phyloP scores from a whole-genome alignment of 176 grass and related monocot species.

The maize (Zea mays) region Zm-B73-REFERENCE-NAM-5.0 NC_050096.1:1492001-1492500 shows the following conservation, averaged over 20 bases:
- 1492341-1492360: constrained; percentile 67
- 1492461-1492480: constrained; percentile 63
- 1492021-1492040: constrained; percentile 87
- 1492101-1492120: constrained; percentile 91
- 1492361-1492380: constrained; percentile 51
- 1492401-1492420: constrained; percentile 53
- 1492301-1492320: constrained; percentile 69
- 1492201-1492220: background rate
- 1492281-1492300: constrained; percentile 66
- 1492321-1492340: constrained; percentile 94
- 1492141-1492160: constrained; percentile 58
- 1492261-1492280: constrained; percentile 93
- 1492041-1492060: constrained; percentile 84
- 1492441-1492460: constrained; percentile 51
- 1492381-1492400: constrained; percentile 50
- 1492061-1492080: constrained; percentile 90
- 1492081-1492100: constrained; percentile 82
- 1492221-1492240: constrained; percentile 52
- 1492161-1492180: background rate
- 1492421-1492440: constrained; percentile 65
- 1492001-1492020: constrained; percentile 53
- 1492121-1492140: constrained; percentile 95
- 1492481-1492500: constrained; percentile 27
- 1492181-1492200: constrained; percentile 14
- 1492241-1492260: constrained; percentile 80